These are phyloP conservation scores for Hypomontagnella submonticulosa DNA, from an alignment of 495 filamentous ascomycete genomes.

Conservation along the genomic window DNA sequence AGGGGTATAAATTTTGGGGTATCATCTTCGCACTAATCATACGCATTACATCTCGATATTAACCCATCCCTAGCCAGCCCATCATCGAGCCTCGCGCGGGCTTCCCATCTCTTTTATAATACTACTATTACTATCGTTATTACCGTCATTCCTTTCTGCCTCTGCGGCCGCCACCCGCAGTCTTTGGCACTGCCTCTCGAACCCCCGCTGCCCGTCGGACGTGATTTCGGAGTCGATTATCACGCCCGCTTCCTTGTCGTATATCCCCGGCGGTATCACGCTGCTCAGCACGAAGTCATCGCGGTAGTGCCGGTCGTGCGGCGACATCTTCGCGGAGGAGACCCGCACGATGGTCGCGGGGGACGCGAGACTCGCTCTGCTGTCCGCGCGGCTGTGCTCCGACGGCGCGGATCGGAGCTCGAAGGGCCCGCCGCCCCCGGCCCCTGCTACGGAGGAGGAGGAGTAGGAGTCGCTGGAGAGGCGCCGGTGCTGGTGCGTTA, in stretches of 20 bases:
- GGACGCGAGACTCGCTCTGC: neutral
- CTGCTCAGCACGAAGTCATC: slow-evolving; percentile 28
- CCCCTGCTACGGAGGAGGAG: neutral
- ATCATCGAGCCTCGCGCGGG: neutral
- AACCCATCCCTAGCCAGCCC: neutral
- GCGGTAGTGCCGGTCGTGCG: slow-evolving; percentile 10
- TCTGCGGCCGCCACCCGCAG: slow-evolving; percentile 10
- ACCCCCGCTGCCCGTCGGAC: slow-evolving; percentile 34
- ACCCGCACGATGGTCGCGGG: neutral
- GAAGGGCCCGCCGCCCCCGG: neutral
- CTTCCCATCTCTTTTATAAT: neutral
- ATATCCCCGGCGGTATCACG: slow-evolving; percentile 15
- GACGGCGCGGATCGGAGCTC: too few species aligned
- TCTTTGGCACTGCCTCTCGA: slow-evolving; percentile 25
- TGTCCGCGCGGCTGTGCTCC: slow-evolving; percentile 11
- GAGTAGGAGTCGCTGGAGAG: slow-evolving; percentile 30
- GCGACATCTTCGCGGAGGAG: neutral
- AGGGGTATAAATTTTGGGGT: slow-evolving; percentile 2
- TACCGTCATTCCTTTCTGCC: neutral
- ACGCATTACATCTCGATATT: neutral
- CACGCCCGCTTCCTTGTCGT: slow-evolving; percentile 12
- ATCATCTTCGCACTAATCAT: slow-evolving; percentile 16
- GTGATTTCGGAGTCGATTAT: slow-evolving; percentile 14
- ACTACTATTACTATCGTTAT: neutral
- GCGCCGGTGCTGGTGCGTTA: slow-evolving; percentile 46